Evolutionary conservation across 2,329 filamentous ascomycete genomes (phyloP), one percentile per base, ranked within the genome.

Genomic region (Alternaria solani): DNA sequence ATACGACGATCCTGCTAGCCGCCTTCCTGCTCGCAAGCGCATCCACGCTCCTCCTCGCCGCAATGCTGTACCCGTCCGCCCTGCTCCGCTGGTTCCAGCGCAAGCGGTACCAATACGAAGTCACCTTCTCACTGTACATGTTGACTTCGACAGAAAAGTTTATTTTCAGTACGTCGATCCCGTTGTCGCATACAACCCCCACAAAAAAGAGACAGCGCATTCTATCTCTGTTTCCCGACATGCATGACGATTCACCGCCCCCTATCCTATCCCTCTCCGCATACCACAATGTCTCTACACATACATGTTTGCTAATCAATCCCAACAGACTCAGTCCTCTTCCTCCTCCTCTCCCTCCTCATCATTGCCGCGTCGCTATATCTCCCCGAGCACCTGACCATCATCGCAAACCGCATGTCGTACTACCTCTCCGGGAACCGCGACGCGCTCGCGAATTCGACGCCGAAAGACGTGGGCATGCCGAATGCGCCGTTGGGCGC

Each of bases 31-130:
- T 79, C 49, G 59, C 70, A 63, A 66, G 70, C 52, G 72, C 78
- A 57, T 72, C 77, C 57, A 74, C 79, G 57, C 75, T 83, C 61
- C 70, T 81, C 72, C 63, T 81, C 70, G 77, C 78, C 73, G 68
- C 78, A 41, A 81, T 83, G 73, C 74, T 83, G 39, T 82, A 81
- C 62, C 80, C 86, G 11, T 82, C 83, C 26, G 80, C 81, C 32
- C 77, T 96, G 72, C 87, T 92, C 67, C 89, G 90, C 79, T 97
- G 94, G 93, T 85, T 98, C 69, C 89, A 93, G 80, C 88, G 94
- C 80, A 99, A 99, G 86, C 89, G 94, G 78, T 97, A 98, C 84
- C 95, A 98, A 84, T 93, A 98, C 78, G 95, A 99, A 83, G 94
- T 98, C 78, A 97, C 94, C 12, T 95, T 96, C 81, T 91, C 91